Evolutionary conservation across 2,329 filamentous ascomycete genomes (phyloP).

Genomic region (Aspergillus ochraceus): DNA sequence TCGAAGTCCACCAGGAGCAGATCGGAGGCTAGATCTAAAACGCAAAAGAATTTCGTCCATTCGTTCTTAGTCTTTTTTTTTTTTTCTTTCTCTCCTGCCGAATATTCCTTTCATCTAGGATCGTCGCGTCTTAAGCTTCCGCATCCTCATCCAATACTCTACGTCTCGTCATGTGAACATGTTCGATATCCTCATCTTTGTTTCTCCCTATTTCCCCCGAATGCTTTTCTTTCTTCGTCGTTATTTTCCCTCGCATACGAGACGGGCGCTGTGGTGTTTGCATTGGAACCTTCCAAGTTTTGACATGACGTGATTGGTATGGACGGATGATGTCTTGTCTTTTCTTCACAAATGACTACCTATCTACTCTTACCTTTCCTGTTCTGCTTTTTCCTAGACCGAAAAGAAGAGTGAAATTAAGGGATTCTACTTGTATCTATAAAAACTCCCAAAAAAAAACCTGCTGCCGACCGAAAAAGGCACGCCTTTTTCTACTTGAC

Average conservation of each 20-base stretch:
- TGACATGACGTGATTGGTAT: background rate
- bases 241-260: background rate
- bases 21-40: slow-evolving; percentile 65
- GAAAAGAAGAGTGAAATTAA: background rate
- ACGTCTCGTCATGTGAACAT: background rate
- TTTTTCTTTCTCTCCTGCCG: no score
- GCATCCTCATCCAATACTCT: background rate
- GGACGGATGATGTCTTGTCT: background rate
- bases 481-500: background rate
- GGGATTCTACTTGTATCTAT: background rate
- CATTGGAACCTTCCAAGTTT: slow-evolving; percentile 3
- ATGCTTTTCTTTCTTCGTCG: background rate
- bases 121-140: background rate
- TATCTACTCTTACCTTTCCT: background rate
- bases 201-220: background rate
- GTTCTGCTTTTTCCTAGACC: background rate
- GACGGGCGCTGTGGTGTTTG: slow-evolving; percentile 17
- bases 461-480: background rate
- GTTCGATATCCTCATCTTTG: background rate
- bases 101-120: background rate
- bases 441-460: background rate
- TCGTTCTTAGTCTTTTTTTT: background rate
- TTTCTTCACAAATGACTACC: background rate
- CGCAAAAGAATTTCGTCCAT: background rate
- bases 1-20: slow-evolving; percentile 98